Base-by-base conservation (phyloP, 176 grass and related monocot genomes). In the Zizania latifolia region DNA sequence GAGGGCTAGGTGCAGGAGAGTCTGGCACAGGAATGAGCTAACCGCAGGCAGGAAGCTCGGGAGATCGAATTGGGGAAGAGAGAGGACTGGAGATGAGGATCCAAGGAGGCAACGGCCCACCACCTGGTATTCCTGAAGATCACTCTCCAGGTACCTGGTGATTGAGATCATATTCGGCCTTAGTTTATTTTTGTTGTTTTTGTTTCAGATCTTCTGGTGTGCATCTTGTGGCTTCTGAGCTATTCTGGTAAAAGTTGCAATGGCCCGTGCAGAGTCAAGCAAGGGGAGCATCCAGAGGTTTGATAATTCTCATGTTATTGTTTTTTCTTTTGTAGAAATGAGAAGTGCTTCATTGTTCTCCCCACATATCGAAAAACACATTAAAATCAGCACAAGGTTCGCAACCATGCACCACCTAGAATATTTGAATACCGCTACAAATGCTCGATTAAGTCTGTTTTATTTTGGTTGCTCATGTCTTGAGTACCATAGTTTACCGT, bases 211-310 rank as follows among this genome's bases (percentile, higher is more conserved):
- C 34, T 68, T 36, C 26, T 21, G 8, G 62, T 45, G 17, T 73
- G 33, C 58, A 19, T 34, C 31, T 8, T 55, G 2, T 33, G 24
- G 1, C 45, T 62, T 53, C 5, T 69, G 43, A 79, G 62, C 75
- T 67, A 23, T 69, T 53, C 53, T 78, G 10, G 31, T 78, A 73
- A 59, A 69, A 3, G 10, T 60, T 79, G 68, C n/a, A 3, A 88
- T 88, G 86, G 86, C 86, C 33, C 33, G 32, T 34, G 60, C 40
- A 74, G 80, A 88, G 53, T 31, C 60, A 30, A 88, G 62, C 69
- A 51, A 43, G 17, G 69, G 32, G 61, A 48, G 21, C 41, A 62
- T 38, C 27, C 80, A 83, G 11, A 88, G 86, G 86, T 88, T n/a
- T 9, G 69, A 16, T 28, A 70, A 62, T 54, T 71, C 56, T 23